Evolutionary conservation across 2,329 filamentous ascomycete species (phyloP).

Genomic region (Neonectria magnoliae): DNA sequence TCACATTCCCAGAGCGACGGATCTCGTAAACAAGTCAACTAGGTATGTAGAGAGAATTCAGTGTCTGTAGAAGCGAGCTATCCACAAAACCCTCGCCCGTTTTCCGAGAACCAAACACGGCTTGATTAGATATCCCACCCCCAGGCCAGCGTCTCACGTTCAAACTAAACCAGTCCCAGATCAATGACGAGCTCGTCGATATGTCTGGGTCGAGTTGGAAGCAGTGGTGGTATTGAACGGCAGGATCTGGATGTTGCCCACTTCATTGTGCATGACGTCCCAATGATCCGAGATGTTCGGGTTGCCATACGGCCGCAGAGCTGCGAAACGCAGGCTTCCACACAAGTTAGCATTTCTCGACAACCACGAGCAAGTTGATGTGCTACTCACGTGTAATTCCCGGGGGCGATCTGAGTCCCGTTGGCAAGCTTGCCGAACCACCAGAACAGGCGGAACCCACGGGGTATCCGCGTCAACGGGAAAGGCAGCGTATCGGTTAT

Average conservation of each 20-base stretch:
- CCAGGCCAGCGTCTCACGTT: neutral
- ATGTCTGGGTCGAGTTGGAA: conserved; percentile 38
- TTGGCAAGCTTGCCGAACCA: conserved; percentile 57
- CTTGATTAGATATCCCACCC: neutral
- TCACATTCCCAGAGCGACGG: too few relatives aligned
- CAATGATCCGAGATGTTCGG: conserved; percentile 53
- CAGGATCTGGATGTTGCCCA: conserved; percentile 48
- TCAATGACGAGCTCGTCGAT: conserved; percentile 21
- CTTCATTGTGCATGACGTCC: conserved; percentile 50
- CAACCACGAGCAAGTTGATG: conserved; percentile 1
- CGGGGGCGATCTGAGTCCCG: conserved; percentile 52
- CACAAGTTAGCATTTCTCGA: conserved; percentile 15
- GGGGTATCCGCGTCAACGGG: conserved; percentile 47
- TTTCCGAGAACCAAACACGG: neutral
- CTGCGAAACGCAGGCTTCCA: conserved; percentile 53
- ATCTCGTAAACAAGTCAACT: neutral
- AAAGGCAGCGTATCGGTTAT: conserved; percentile 53
- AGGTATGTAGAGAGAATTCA: neutral
- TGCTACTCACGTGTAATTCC: conserved; percentile 52
- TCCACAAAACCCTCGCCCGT: neutral
- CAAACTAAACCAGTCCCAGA: neutral
- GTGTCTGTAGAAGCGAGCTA: neutral
- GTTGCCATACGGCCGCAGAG: conserved; percentile 54
- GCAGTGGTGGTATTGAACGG: conserved; percentile 43
- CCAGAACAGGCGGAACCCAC: conserved; percentile 49